Percentiles rank a stretch among this genome's conserved stretches.
Evolutionary conservation across 257 asterid species (phyloP).

Genomic region (Sherardia arvensis): DNA sequence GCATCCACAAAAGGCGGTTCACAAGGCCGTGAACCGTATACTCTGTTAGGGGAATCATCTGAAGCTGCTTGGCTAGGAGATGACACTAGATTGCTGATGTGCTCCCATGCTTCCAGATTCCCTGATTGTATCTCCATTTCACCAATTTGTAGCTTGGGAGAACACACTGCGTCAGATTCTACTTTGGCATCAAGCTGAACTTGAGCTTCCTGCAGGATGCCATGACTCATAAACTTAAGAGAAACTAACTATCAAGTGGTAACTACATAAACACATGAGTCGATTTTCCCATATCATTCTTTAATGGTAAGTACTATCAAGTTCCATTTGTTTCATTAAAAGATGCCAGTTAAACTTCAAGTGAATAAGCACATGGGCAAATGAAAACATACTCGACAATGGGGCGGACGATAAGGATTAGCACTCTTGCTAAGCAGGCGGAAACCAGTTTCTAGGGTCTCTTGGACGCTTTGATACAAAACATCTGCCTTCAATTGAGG

Average conservation of each 20-base stretch:
- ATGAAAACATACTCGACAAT: slow-evolving; percentile 25
- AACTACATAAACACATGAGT: too few relatives aligned
- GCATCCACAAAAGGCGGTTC: slow-evolving; percentile 12
- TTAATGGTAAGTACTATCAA: not conserved
- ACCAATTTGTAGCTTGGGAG: slow-evolving; percentile 7
- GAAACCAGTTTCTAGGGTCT: slow-evolving; percentile 8
- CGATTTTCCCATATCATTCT: not conserved
- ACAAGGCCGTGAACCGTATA: slow-evolving; percentile 12
- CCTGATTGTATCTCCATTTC: slow-evolving; percentile 4
- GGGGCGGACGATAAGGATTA: slow-evolving; percentile 62
- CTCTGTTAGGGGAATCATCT: slow-evolving; percentile 15
- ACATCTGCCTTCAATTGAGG: slow-evolving; percentile 18
- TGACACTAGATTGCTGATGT: slow-evolving; percentile 3
- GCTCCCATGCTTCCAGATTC: not conserved
- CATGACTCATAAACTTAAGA: not conserved
- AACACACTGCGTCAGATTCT: slow-evolving; percentile 14
- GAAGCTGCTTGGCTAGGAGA: slow-evolving; percentile 12
- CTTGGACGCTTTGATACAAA: slow-evolving; percentile 15
- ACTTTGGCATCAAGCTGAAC: slow-evolving; percentile 11
- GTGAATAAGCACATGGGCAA: slow-evolving; percentile 3
- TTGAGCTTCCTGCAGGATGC: slow-evolving; percentile 21
- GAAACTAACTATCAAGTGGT: too few relatives aligned
- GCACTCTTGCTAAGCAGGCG: slow-evolving; percentile 34
- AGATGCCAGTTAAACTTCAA: not conserved
- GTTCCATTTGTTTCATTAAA: not conserved